Conservation (phyloP, 345 rosid species). For the rapeseed (Brassica napus) region Da-Ae NC_063443.1:11557001-11557500, state of each 20-base stretch:
- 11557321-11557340: neutral
- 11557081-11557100: neutral
- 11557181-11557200: neutral
- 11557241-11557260: neutral
- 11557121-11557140: neutral
- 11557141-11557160: neutral
- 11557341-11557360: neutral
- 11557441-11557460: neutral
- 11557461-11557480: neutral
- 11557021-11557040: neutral
- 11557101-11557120: neutral
- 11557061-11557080: neutral
- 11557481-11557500: slow-evolving; percentile 93
- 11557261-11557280: neutral
- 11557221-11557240: neutral
- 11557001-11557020: neutral
- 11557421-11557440: neutral
- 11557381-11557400: neutral
- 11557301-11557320: neutral
- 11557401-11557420: neutral
- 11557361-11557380: neutral
- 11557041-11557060: neutral
- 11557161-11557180: no score
- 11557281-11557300: neutral
- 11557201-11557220: neutral